phyloP scores from a whole-genome alignment of 768 basidiomycete species.

The Mycena maculata region DNA sequence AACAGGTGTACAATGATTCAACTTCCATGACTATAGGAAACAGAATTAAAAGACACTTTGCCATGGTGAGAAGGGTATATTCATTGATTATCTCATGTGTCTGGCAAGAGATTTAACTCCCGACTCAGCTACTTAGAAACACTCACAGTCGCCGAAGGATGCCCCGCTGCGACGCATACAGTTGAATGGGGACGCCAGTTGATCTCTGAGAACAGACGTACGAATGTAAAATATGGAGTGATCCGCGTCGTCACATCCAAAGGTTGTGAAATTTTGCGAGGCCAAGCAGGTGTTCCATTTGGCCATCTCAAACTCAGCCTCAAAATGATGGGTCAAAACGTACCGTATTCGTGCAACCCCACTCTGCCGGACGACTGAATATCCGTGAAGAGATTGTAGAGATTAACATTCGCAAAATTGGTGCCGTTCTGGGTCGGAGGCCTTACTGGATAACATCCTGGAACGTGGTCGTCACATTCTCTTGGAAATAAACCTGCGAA shows the following conservation, averaged over 20 bases:
- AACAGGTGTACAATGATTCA: no score
- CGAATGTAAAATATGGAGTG: slow-evolving; percentile 35
- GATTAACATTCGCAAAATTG: slow-evolving; percentile 35
- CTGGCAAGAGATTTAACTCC: not conserved
- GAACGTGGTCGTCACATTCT: slow-evolving; percentile 31
- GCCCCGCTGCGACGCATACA: slow-evolving; percentile 13
- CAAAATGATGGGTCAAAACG: not conserved
- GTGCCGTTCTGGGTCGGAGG: slow-evolving; percentile 33
- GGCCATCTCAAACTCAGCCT: not conserved
- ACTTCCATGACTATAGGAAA: no score
- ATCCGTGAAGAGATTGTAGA: slow-evolving; percentile 26
- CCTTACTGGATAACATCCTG: slow-evolving; percentile 31
- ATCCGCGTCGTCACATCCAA: slow-evolving; percentile 36
- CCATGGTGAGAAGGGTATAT: slow-evolving; percentile 29
- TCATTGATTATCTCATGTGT: slow-evolving; percentile 34
- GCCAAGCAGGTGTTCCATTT: slow-evolving; percentile 34
- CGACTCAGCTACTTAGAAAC: not conserved
- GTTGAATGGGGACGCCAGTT: not conserved
- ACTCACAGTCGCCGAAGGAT: slow-evolving; percentile 33
- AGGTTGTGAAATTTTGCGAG: slow-evolving; percentile 33
- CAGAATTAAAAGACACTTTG: slow-evolving; percentile 20
- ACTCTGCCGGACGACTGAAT: slow-evolving; percentile 22
- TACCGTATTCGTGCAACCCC: slow-evolving; percentile 34
- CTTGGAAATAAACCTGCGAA: slow-evolving; percentile 21
- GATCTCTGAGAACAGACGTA: not conserved